Conservation (phyloP, 2,329 filamentous ascomycete species). For the Pseudocercospora ulei region DNA sequence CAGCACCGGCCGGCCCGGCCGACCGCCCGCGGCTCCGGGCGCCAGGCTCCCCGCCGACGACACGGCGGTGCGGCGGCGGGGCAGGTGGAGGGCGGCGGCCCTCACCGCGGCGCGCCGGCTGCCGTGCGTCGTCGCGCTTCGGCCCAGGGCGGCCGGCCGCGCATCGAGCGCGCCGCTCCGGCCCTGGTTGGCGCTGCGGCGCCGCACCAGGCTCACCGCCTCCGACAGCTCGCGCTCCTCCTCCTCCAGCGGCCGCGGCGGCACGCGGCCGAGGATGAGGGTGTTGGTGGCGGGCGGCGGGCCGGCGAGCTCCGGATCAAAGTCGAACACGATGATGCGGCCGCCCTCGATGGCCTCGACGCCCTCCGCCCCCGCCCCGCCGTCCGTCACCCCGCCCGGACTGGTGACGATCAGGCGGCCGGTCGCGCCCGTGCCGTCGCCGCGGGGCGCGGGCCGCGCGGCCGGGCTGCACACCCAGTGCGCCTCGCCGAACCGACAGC, state of each 20-base stretch:
- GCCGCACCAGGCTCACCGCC: slow-evolving; percentile 32
- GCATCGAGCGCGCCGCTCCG: slow-evolving; percentile 30
- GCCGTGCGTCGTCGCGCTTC: slow-evolving; percentile 32
- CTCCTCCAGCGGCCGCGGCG: slow-evolving; percentile 32
- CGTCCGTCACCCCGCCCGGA: slow-evolving; percentile 32
- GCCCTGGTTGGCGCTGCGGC: slow-evolving; percentile 34
- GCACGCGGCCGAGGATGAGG: slow-evolving; percentile 32
- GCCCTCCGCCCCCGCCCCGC: slow-evolving; percentile 27
- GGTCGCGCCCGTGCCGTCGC: slow-evolving; percentile 26
- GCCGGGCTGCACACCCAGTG: slow-evolving; percentile 33
- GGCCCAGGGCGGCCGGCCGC: slow-evolving; percentile 30
- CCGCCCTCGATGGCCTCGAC: slow-evolving; percentile 34
- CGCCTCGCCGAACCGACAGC: slow-evolving; percentile 34
- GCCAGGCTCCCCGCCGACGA: slow-evolving; percentile 25
- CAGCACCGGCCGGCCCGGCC: slow-evolving; percentile 33
- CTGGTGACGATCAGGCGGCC: slow-evolving; percentile 34
- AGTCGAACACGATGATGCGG: slow-evolving; percentile 33
- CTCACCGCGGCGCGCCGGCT: slow-evolving; percentile 14
- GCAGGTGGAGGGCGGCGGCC: slow-evolving; percentile 3
- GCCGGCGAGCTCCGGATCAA: slow-evolving; percentile 28
- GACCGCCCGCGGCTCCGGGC: slow-evolving; percentile 25
- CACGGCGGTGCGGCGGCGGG: slow-evolving; percentile 23
- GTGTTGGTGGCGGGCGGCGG: slow-evolving; percentile 34
- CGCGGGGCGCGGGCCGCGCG: slow-evolving; percentile 25
- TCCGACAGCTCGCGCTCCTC: slow-evolving; percentile 31